These are phyloP conservation scores for Chalciporus chontae DNA, from an alignment of 768 basidiomycete species.

Conservation along the genomic window DNA sequence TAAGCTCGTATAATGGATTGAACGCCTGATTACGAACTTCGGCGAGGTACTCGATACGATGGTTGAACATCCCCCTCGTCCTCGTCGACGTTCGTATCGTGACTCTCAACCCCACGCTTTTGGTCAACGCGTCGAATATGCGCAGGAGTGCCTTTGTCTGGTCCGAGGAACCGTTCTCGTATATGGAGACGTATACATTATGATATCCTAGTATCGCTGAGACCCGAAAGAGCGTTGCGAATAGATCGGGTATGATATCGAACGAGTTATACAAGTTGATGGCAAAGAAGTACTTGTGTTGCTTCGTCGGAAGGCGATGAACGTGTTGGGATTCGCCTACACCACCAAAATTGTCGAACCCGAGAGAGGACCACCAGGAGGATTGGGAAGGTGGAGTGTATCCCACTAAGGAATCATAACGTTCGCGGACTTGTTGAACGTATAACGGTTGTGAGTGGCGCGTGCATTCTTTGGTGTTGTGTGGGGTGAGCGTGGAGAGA, in stretches of 20 bases:
- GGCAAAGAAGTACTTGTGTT: constrained; percentile 99
- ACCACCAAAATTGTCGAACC: constrained; percentile 32
- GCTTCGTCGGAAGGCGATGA: constrained; percentile 41
- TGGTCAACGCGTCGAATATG: constrained; percentile 91
- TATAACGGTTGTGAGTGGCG: constrained; percentile 82
- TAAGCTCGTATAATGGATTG: constrained; percentile 89
- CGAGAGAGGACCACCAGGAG: constrained; percentile 60
- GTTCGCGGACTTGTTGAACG: constrained; percentile 75
- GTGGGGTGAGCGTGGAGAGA: constrained; percentile 81
- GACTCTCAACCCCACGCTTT: constrained; percentile 86
- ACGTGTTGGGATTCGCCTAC: constrained; percentile 41
- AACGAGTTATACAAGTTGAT: constrained; percentile 99
- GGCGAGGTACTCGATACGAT: constrained; percentile 99
- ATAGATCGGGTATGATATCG: constrained; percentile 96
- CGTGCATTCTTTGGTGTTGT: constrained; percentile 92
- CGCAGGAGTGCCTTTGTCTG: constrained; percentile 96
- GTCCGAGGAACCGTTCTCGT: constrained; percentile 98
- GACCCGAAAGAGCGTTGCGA: constrained; percentile 93
- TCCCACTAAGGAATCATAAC: constrained; percentile 82
- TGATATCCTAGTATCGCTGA: constrained; percentile 92
- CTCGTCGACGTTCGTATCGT: constrained; percentile 92
- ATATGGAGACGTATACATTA: constrained; percentile 97
- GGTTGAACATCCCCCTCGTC: constrained; percentile 93
- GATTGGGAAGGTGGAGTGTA: constrained; percentile 56
- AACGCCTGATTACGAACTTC: constrained; percentile 99